A percentile compares a stretch with the other conserved stretches of the same genome.
Conservation (phyloP, 768 basidiomycete genomes). For the Mrakia gelida region DNA sequence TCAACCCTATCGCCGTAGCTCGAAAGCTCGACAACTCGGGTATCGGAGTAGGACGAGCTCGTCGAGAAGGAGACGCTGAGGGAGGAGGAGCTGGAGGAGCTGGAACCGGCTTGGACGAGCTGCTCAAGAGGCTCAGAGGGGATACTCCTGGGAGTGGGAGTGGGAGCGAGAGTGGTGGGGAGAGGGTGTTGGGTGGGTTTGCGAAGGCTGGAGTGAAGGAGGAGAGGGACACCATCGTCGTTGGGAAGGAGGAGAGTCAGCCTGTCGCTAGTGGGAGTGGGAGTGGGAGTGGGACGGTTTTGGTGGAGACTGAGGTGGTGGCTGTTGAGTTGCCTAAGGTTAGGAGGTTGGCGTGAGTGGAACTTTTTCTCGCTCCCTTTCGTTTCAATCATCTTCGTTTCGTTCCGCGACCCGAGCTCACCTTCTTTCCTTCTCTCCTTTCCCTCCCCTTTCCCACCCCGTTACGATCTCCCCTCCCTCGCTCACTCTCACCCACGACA, state of each 20-base stretch:
- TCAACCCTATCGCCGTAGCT: slow-evolving; percentile 44
- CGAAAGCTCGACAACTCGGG: slow-evolving; percentile 44
- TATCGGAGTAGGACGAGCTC: slow-evolving; percentile 44
- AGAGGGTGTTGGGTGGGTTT: slow-evolving; percentile 25
- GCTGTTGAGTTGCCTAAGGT: slow-evolving; percentile 14
- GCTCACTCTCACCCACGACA: neutral
- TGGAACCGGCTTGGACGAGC: slow-evolving; percentile 43
- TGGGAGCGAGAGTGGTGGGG: neutral
- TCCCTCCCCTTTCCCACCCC: neutral
- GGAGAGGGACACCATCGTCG: slow-evolving; percentile 25
- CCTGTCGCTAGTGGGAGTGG: slow-evolving; percentile 1
- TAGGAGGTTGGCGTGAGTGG: slow-evolving; percentile 28
- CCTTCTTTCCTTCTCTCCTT: neutral
- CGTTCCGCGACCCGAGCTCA: neutral
- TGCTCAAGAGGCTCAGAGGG: slow-evolving; percentile 41
- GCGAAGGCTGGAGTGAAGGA: slow-evolving; percentile 11
- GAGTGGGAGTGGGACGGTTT: neutral
- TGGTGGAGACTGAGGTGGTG: neutral
- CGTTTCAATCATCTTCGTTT: neutral
- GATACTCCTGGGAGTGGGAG: slow-evolving; percentile 21
- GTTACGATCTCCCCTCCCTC: no score
- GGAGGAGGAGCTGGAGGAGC: slow-evolving; percentile 40
- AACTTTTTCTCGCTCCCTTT: neutral
- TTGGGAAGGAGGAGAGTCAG: slow-evolving; percentile 1
- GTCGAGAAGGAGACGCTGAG: slow-evolving; percentile 42